phyloP scores from a whole-genome alignment of 306 rosid species.

The Cicer pinnatifidum region DNA sequence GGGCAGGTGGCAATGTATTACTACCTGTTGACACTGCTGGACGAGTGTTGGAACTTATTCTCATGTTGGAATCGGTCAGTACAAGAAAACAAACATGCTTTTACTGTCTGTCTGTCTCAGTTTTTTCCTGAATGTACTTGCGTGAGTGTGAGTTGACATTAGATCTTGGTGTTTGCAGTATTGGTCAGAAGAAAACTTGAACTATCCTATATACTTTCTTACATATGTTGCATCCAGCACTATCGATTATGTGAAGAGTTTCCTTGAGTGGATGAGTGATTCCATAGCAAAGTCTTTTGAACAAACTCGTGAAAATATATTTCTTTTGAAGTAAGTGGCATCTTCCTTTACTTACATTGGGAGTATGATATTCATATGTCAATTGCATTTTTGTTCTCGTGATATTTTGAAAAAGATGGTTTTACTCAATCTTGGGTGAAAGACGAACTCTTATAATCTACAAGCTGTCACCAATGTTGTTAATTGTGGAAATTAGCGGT shows the following conservation, averaged over 20 bases:
- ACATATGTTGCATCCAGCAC: conserved; percentile 91
- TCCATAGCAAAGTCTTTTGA: conserved; percentile 93
- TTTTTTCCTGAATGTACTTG: conserved; percentile 1
- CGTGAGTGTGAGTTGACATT: conserved; percentile 23
- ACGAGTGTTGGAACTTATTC: conserved; percentile 84
- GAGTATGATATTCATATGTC: conserved; percentile 9
- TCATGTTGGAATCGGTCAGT: conserved; percentile 86
- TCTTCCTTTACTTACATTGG: conserved; percentile 36
- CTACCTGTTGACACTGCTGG: conserved; percentile 93
- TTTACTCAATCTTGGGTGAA: conserved; percentile 6
- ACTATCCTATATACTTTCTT: conserved; percentile 78
- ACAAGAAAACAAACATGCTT: conserved; percentile 35
- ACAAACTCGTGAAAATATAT: conserved; percentile 87
- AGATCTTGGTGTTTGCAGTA: conserved; percentile 69
- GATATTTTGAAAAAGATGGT: too few relatives aligned
- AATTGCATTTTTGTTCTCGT: too few relatives aligned
- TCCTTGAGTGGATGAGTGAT: conserved; percentile 99
- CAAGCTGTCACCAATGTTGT: neutral
- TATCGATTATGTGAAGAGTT: conserved; percentile 85
- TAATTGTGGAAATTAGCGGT: too few relatives aligned
- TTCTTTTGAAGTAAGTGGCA: conserved; percentile 78
- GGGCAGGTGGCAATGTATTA: conserved; percentile 84
- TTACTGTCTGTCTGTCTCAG: conserved; percentile 17
- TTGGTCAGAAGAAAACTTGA: conserved; percentile 84
- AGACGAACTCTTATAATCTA: conserved; percentile 7